Evolutionary conservation across 2,329 filamentous ascomycete genomes (phyloP), one percentile per base, ranked within the genome.

Genomic region (Beauveria australis): DNA sequence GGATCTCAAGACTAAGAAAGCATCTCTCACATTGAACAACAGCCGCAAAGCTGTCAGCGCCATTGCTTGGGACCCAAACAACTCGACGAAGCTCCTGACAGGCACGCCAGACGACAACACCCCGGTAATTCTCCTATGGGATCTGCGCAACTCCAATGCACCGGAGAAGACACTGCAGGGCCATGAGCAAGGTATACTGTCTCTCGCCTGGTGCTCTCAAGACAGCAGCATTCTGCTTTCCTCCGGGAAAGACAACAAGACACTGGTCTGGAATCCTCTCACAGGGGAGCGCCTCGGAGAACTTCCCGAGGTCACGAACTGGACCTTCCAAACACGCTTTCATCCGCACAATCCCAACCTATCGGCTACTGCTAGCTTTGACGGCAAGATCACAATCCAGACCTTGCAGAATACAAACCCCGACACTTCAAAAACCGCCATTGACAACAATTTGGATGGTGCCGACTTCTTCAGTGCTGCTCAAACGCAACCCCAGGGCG

Each of bases 1-100:
- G 94, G 94, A 99, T 76, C 82, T 97, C 65, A 97, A 96, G 80
- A 92, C 91, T 14, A 97, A 96, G 83, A 97, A 96, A 78, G 92
- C 96, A 67, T 97, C 92, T 60, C 79, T 99, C 75, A 97, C 92
- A 41, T 80, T 99, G 65, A 99, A 97, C 79, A 94, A 95, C 71
- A 94, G 91, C 71, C 86, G 94, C 64, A 99, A 97, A 77, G 83
- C 92, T 59, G 92, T 97, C 69, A 97, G 92, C 75, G 88, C 95
- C 62, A 91, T 99, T 67, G 92, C 92, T 14, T 99, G 94, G 94
- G 94, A 99, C 69, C 95, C 94, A 1, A 91, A 94, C 69, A 93
- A 91, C 76, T 89, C 93, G 51, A 99, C 95, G 1, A 95, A 94
- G 80, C 85, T 99, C 22, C 82, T 97, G 64, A 99, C 95, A 12